A percentile compares a stretch with the other conserved stretches of the same genome.
These are phyloP conservation scores for Aegilops longissima DNA, from an alignment of 176 grass and related monocot species.

Conservation along the genomic window DNA sequence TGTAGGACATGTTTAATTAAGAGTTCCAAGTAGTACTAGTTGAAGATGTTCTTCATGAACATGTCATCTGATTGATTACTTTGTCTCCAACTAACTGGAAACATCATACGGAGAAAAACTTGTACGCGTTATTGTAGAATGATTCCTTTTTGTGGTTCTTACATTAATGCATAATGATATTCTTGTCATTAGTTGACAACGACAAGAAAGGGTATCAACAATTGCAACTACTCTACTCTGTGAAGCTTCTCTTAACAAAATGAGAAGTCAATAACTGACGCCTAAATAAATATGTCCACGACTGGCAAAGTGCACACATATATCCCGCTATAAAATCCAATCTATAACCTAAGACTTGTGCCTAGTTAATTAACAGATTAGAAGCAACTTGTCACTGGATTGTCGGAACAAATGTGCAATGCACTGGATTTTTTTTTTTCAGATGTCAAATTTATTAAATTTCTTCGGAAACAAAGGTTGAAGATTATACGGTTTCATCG, in stretches of 20 bases:
- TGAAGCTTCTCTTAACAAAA: not conserved
- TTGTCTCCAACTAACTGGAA: not conserved
- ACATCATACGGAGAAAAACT: not conserved
- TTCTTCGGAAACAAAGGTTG: too few species aligned
- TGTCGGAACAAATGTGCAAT: not conserved
- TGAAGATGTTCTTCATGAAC: not conserved
- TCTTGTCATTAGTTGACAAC: not conserved
- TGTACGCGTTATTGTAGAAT: not conserved
- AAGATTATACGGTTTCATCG: too few species aligned
- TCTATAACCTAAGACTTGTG: not conserved
- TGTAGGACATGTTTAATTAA: slow-evolving; percentile 8
- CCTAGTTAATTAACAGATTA: not conserved
- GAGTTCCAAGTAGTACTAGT: not conserved
- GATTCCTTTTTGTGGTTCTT: not conserved
- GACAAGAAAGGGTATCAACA: not conserved
- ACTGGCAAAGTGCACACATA: not conserved
- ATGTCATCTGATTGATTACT: not conserved
- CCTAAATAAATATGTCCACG: not conserved
- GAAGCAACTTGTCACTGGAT: not conserved
- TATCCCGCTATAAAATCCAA: not conserved
- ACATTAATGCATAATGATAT: not conserved
- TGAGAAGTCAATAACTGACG: not conserved
- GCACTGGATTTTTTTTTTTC: too few species aligned
- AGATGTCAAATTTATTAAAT: too few species aligned
- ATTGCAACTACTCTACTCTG: not conserved